phyloP scores from a whole-genome alignment of 2,329 filamentous ascomycete species.

The Kalmusia sp. region DNA sequence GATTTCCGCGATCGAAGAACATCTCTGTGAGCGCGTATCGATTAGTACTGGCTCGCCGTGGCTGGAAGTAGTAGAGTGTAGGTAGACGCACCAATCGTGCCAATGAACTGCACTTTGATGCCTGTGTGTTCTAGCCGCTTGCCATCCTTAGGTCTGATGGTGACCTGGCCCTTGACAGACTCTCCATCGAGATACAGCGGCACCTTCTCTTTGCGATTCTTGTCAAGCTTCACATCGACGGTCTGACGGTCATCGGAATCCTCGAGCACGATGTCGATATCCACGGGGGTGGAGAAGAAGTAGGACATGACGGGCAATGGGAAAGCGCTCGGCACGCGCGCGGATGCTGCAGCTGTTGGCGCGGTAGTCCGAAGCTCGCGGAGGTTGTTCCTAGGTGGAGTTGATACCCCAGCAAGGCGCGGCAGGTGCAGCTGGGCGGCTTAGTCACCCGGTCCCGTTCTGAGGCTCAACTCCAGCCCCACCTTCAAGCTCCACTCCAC shows the following conservation, averaged over 20 bases:
- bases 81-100: constrained; percentile 79
- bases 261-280: constrained; percentile 98
- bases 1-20: constrained; percentile 99
- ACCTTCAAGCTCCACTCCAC: background rate
- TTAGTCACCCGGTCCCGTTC: constrained; percentile 9
- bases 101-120: constrained; percentile 99
- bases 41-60: constrained; percentile 18
- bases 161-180: constrained; percentile 95
- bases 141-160: constrained; percentile 94
- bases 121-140: constrained; percentile 97
- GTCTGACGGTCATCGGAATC: constrained; percentile 93
- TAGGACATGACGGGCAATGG: constrained; percentile 76
- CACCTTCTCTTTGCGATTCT: constrained; percentile 95
- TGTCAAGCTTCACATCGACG: constrained; percentile 98
- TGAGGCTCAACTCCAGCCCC: background rate
- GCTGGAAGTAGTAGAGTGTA: background rate
- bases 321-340: constrained; percentile 24
- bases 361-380: background rate
- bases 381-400: constrained; percentile 1
- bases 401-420: background rate
- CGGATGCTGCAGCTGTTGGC: constrained; percentile 16
- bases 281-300: constrained; percentile 91
- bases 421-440: constrained; percentile 5
- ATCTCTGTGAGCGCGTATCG: constrained; percentile 70
- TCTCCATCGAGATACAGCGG: constrained; percentile 98